Conservation (phyloP, 2,329 filamentous ascomycete genomes). For the Tolypocladium tropicale region DNA sequence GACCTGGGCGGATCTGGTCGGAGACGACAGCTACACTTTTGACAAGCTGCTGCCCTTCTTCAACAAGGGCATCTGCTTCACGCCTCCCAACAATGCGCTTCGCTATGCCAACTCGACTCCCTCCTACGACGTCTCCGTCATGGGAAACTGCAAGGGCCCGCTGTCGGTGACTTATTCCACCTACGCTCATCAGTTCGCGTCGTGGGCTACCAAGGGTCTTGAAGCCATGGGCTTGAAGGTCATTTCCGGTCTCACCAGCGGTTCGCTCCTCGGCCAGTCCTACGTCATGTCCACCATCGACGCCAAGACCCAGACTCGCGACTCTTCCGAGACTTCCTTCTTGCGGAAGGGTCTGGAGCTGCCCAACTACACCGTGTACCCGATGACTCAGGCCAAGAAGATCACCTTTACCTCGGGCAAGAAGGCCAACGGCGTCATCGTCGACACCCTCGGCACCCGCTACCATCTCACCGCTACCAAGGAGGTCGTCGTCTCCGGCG, state of each 20-base stretch:
- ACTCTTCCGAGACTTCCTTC: constrained; percentile 26
- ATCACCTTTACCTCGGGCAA: constrained; percentile 26
- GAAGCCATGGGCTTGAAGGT: constrained; percentile 27
- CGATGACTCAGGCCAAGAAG: constrained; percentile 25
- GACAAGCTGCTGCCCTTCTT: constrained; percentile 21
- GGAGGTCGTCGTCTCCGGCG: constrained; percentile 7
- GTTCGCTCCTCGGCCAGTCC: constrained; percentile 24
- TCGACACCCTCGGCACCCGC: constrained; percentile 11
- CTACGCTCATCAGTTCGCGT: constrained; percentile 12
- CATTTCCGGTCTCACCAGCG: constrained; percentile 27
- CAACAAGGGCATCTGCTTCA: constrained; percentile 19
- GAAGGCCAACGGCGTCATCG: constrained; percentile 25
- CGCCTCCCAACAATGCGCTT: constrained; percentile 12
- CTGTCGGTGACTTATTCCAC: constrained; percentile 16
- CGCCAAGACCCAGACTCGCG: constrained; percentile 14
- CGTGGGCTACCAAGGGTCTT: constrained; percentile 19
- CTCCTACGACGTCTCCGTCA: constrained; percentile 8
- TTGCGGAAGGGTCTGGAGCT: constrained; percentile 13
- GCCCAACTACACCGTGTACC: constrained; percentile 21
- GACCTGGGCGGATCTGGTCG: constrained; percentile 20
- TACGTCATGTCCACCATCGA: constrained; percentile 19
- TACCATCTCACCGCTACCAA: constrained; percentile 3
- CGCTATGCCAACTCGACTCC: constrained; percentile 12
- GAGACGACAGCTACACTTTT: constrained; percentile 17
- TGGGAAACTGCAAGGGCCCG: constrained; percentile 8